Conservation (phyloP, 257 asterid genomes). For the Nicotiana attenuata region DNA sequence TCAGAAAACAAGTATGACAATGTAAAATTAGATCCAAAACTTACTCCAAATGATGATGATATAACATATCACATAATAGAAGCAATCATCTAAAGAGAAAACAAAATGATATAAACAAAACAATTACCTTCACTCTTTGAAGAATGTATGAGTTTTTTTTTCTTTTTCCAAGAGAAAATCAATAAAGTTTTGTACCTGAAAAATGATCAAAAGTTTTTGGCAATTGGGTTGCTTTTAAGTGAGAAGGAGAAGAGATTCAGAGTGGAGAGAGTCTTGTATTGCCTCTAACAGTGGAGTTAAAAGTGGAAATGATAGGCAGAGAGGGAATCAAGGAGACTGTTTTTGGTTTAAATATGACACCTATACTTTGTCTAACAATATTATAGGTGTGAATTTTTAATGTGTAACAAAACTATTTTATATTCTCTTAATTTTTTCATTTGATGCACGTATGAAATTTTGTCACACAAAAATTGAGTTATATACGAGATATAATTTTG, state of each 20-base stretch:
- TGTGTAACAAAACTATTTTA: neutral
- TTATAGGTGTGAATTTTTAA: neutral
- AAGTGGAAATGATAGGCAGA: constrained; percentile 8
- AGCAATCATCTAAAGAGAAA: neutral
- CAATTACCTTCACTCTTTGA: constrained; percentile 4
- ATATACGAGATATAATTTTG: no score
- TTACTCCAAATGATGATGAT: neutral
- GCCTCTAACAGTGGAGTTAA: constrained; percentile 9
- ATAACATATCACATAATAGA: neutral
- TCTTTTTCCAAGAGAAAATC: neutral
- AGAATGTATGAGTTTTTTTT: neutral
- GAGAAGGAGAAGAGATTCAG: neutral
- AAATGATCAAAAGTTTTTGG: neutral
- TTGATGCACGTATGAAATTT: neutral
- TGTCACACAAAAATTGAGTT: no score
- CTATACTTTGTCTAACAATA: neutral
- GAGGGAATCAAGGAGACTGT: constrained; percentile 17
- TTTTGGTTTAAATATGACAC: constrained; percentile 1
- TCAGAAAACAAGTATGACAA: neutral
- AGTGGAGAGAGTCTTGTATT: neutral
- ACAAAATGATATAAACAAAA: neutral
- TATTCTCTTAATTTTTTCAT: neutral
- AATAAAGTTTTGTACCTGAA: neutral
- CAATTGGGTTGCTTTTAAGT: constrained; percentile 1
- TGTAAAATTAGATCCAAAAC: neutral